Conservation (phyloP, 257 asterid species). For the Primulina huaijiensis region DNA sequence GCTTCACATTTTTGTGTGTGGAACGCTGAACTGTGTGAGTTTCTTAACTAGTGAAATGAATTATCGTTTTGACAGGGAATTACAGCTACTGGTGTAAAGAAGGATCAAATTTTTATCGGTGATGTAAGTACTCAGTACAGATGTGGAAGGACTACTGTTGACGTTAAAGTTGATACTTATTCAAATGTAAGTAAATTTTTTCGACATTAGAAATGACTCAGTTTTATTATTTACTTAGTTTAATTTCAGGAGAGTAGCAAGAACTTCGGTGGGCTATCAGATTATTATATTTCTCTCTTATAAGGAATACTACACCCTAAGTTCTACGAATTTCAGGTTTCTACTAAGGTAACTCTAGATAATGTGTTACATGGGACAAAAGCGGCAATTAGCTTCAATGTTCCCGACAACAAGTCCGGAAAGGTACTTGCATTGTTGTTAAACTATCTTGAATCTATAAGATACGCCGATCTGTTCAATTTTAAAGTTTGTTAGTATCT, state of each 20-base stretch:
- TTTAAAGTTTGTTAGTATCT: too few relatives aligned
- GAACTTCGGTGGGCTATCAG: not conserved
- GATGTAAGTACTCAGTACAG: conserved; percentile 67
- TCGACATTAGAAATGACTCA: conserved; percentile 9
- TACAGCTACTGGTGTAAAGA: conserved; percentile 72
- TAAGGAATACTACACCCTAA: conserved; percentile 15
- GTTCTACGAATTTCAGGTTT: conserved; percentile 42
- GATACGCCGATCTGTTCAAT: too few relatives aligned
- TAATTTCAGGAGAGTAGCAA: not conserved
- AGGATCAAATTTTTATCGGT: conserved; percentile 68
- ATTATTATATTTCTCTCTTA: not conserved
- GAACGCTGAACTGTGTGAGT: conserved; percentile 6
- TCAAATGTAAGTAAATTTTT: conserved; percentile 54
- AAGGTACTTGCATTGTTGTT: conserved; percentile 48
- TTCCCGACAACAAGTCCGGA: conserved; percentile 86
- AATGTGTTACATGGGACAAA: conserved; percentile 59
- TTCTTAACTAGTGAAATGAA: not conserved
- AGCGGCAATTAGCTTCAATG: conserved; percentile 67
- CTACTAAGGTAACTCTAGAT: conserved; percentile 58
- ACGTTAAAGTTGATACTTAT: conserved; percentile 78
- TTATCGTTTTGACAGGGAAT: conserved; percentile 52
- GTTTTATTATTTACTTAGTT: not conserved
- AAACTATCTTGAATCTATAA: too few relatives aligned
- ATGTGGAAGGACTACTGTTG: conserved; percentile 61
- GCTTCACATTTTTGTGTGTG: not conserved